Evolutionary conservation across 257 asterid genomes (phyloP).

Genomic region (Vinca minor): DNA sequence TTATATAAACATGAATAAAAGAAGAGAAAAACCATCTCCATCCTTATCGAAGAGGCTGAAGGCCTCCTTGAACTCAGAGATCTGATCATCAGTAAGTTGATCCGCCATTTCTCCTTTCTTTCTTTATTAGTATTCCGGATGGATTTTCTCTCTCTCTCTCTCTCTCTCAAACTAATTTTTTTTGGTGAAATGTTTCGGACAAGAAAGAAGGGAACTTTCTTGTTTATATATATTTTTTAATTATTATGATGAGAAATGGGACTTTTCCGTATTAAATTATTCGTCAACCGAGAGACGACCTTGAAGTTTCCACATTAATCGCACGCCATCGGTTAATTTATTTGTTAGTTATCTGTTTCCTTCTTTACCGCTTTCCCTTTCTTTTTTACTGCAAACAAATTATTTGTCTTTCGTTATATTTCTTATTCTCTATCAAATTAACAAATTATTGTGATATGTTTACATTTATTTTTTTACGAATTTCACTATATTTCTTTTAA

Average conservation of each 20-base stretch:
- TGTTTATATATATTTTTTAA: no score
- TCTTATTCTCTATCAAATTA: no score
- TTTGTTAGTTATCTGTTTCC: not conserved
- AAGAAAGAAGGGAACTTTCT: not conserved
- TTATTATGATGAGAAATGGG: not conserved
- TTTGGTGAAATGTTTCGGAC: not conserved
- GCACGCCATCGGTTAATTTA: constrained; percentile 3
- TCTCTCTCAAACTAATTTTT: not conserved
- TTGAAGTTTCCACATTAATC: not conserved
- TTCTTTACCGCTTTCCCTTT: constrained; percentile 5
- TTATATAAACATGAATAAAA: not conserved
- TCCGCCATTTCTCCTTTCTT: constrained; percentile 8
- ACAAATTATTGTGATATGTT: no score
- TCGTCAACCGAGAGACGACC: not conserved
- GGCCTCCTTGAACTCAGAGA: constrained; percentile 14
- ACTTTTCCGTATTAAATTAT: not conserved
- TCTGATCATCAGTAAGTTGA: constrained; percentile 11
- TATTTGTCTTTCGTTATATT: no score
- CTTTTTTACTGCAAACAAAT: no score
- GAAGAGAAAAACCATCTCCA: constrained; percentile 11
- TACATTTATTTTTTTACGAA: no score
- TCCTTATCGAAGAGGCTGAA: constrained; percentile 15
- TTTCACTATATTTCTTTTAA: no score
- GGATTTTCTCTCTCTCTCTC: no score
- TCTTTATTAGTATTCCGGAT: no score